A percentile compares a stretch with the other conserved stretches of the same genome.
phyloP scores from a whole-genome alignment of 306 rosid species.

The Pterocarpus macrocarpus region DNA sequence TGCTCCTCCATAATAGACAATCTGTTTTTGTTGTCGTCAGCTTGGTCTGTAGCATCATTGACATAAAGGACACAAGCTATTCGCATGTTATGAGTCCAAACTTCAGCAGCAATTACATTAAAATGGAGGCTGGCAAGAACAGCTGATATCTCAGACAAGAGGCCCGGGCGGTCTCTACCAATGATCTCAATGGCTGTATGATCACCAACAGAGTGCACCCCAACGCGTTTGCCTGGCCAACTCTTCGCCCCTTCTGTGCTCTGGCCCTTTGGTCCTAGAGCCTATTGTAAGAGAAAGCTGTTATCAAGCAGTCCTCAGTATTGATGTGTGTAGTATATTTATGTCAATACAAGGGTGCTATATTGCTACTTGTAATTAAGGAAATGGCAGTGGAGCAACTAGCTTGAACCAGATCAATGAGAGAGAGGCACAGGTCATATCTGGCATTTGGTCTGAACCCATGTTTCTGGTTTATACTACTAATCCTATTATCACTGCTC shows the following conservation, averaged over 20 bases:
- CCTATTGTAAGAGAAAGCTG: conserved; percentile 64
- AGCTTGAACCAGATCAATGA: background rate
- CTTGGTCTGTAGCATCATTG: conserved; percentile 57
- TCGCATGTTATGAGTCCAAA: conserved; percentile 81
- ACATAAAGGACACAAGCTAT: conserved; percentile 79
- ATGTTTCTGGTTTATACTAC: conserved; percentile 8
- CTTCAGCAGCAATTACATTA: conserved; percentile 80
- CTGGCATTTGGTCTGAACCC: background rate
- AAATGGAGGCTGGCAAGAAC: conserved; percentile 74
- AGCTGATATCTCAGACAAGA: conserved; percentile 84
- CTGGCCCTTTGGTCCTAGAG: conserved; percentile 88
- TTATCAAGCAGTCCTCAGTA: conserved; percentile 55
- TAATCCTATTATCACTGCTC: background rate
- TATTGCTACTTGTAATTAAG: background rate
- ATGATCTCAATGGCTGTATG: conserved; percentile 76
- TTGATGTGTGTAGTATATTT: conserved; percentile 17
- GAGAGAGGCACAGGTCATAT: background rate
- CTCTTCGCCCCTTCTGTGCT: conserved; percentile 59
- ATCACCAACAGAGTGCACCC: conserved; percentile 75
- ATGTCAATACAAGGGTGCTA: background rate
- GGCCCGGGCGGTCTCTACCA: conserved; percentile 85
- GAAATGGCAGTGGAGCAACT: conserved; percentile 15
- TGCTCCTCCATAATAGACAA: conserved; percentile 78
- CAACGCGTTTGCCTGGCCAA: conserved; percentile 70
- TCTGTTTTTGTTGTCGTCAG: conserved; percentile 60